Base-by-base conservation (phyloP, 2,329 filamentous ascomycete species). In the Microdochium bolleyi region DNA sequence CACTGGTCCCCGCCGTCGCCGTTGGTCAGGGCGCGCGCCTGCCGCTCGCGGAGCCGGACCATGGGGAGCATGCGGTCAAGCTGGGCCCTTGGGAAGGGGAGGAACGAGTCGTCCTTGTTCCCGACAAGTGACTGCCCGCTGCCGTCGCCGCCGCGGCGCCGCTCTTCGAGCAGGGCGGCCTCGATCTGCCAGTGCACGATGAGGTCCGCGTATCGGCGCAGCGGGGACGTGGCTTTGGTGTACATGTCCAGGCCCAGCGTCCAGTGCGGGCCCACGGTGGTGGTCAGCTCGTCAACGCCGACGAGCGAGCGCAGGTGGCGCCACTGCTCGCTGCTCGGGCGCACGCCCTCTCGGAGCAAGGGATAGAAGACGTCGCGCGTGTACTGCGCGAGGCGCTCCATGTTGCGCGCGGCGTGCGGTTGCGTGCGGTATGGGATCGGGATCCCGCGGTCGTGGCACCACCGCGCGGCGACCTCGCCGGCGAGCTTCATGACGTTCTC, bases 141-240 rank as follows among this genome's bases (percentile, higher is more conserved):
- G n/a, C n/a, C n/a, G n/a, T n/a, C n/a, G n/a, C n/a, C n/a, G 37
- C 68, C 68, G 10, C 60, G 59, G 38, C 62, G 66, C 32, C 62
- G 57, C 63, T 79, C 76, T 57, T 75, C 69, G 9, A 70, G 60
- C 30, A 87, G 67, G 10, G 80, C 76, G 2, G 77, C 78, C 60
- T 85, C 77, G 56, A 87, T 79, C 64, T 87, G 83, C 80, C 82
- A 87, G 67, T 87, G 83, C 1, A 79, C 75, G 30, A 87, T 63
- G 49, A 87, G 68, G 64, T 88, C 84, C 4, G 72, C 67, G 65
- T 78, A 87, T 46, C 84, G 78, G 32, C 84, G 80, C n/a, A 88
- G 73, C 19, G 84, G 84, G 50, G 80, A 84, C 8, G 84, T 87
- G 38, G 77, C 77, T 58, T 84, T 85, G 54, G 79, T 70, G 64